Percentiles rank a stretch among this genome's conserved stretches.
phyloP scores from a whole-genome alignment of 441 rosid species.

The Melianthus villosus region DNA sequence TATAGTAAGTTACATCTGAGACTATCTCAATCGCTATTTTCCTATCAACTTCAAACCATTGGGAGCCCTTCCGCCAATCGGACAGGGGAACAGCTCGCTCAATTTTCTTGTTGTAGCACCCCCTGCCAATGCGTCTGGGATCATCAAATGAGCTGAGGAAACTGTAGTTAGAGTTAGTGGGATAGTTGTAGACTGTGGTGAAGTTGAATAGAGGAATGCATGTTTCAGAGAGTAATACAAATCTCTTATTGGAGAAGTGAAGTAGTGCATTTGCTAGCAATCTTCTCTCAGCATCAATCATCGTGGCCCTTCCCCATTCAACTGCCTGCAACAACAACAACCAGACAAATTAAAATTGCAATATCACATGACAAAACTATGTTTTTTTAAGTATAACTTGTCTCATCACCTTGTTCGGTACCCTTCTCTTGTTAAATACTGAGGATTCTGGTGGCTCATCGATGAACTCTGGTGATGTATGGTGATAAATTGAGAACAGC shows the following conservation, averaged over 20 bases:
- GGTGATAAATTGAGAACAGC: constrained; percentile 50
- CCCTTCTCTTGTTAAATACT: constrained; percentile 49
- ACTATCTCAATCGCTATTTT: constrained; percentile 33
- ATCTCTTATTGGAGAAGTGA: constrained; percentile 74
- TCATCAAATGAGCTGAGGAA: constrained; percentile 31
- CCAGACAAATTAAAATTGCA: neutral
- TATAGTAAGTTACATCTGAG: constrained; percentile 29
- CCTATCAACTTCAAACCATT: constrained; percentile 61
- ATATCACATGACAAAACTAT: neutral
- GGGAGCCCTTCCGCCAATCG: constrained; percentile 75
- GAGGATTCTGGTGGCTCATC: constrained; percentile 46
- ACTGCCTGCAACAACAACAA: constrained; percentile 26
- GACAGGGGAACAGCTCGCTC: constrained; percentile 15
- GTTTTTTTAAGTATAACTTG: neutral
- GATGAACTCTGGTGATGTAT: constrained; percentile 35
- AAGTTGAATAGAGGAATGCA: constrained; percentile 72
- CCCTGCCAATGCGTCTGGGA: constrained; percentile 39
- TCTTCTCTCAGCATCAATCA: constrained; percentile 79
- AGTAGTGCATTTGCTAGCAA: constrained; percentile 76
- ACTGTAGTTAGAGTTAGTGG: constrained; percentile 21
- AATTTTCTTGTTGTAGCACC: constrained; percentile 39
- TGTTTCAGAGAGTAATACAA: constrained; percentile 62
- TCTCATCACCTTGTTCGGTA: constrained; percentile 58
- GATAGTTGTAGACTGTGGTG: constrained; percentile 36
- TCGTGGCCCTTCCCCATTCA: constrained; percentile 55